Base-by-base conservation (phyloP, 768 basidiomycete species). In the Lentinula raphanica region DNA sequence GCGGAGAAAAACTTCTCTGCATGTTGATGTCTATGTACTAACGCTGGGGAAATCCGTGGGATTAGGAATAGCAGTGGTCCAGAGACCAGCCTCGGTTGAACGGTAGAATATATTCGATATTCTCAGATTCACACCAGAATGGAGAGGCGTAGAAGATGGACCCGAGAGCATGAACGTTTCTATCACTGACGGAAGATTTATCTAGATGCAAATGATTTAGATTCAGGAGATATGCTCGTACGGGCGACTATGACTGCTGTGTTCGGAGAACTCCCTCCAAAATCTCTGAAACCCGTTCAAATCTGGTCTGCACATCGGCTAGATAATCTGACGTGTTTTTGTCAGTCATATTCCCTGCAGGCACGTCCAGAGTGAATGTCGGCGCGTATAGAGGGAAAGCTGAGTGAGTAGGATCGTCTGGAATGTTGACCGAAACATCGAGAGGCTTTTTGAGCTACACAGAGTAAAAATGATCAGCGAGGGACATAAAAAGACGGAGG, bases 361-460 rank as follows among this genome's bases (percentile, higher is more conserved):
- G 80, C 1, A 94, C 83, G 59, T 92, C 90, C 27, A 95, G 75
- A 1, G 83, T 87, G 67, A 94, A 95, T 0, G 88, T 88, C 0
- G 92, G 93, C 9, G 76, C 85, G 65, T 92, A 95, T 17, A 81
- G 64, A 0, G 86, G 86, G 64, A 92, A 93, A 2, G 77, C 78
- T 1, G 72, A 69, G 67, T 94, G 91, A 9, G 36, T 49, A 38
- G 56, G 44, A 38, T 57, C 45, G 59, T 93, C 89, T 12, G 92
- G 93, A 28, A 94, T 90, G 23, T 80, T 74, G 0, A 77, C 74
- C 9, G 92, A 87, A 5, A 83, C 64, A 4, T 78, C 65, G 2
- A 92, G 73, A 0, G 84, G 79, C 9, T 71, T 70, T 2, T 76
- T 80, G 25, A 82, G 71, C 90, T 93, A 54, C 8, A 50, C 9